Evolutionary conservation across 768 basidiomycete species (phyloP), one percentile per base, ranked within the genome.

Genomic region (Mycena belliarum): DNA sequence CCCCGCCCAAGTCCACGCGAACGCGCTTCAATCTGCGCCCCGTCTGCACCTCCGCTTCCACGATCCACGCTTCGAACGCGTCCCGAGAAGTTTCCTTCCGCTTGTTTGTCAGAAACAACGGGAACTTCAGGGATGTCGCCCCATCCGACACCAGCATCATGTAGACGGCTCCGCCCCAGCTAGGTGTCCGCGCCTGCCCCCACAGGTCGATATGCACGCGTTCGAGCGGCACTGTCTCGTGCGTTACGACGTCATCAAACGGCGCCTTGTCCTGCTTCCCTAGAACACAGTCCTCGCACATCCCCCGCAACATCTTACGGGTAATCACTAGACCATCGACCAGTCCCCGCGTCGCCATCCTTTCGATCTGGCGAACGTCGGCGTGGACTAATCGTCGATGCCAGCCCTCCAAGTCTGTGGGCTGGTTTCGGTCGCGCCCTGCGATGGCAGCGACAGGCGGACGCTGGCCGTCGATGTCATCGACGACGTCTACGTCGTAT

Each of bases 241-340:
- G 60, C 3, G 20, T 29, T 0, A 63, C 49, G 5, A 28, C 53
- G 6, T 55, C 59, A 35, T 71, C 63, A 37, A 65, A 72, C n/a
- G 65, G 69, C 3, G 61, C 37, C 0, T 24, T 6, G 0, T 59
- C 47, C 12, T 69, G 66, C 47, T 72, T 72, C 6, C 68, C 68
- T 35, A 63, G 64, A 0, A 70, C 61, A 47, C 72, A 72, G 47
- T 68, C 64, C 23, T 70, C 55, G 44, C 69, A 72, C 15, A 52
- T 18, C 0, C 65, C 64, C 6, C 41, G n/a, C 14, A 53, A 8
- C 5, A 44, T 28, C 24, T 16, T 45, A 2, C 49, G 40, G 4
- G 25, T 56, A 10, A 69, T 52, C 2, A 57, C 32, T 6, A 73
- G 33, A 0, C 68, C 67, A 6, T 65, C 57, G 4, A 71, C 68